Percentiles rank a stretch among this genome's conserved stretches.
phyloP scores from a whole-genome alignment of 2,329 filamentous ascomycete species.

The Fonsecaea erecta region DNA sequence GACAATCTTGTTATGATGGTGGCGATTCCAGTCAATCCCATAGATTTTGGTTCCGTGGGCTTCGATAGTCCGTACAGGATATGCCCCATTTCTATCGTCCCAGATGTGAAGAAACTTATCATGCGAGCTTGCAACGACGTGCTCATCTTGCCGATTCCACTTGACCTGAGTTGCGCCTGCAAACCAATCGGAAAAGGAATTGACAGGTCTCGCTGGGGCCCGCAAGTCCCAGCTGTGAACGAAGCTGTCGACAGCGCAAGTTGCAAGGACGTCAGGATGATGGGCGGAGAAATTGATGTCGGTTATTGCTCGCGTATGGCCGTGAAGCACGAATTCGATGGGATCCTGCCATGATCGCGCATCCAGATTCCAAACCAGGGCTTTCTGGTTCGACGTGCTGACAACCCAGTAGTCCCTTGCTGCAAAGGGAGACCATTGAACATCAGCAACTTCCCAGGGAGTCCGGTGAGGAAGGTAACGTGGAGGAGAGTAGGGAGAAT shows the following conservation, averaged over 20 bases:
- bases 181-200: constrained; percentile 90
- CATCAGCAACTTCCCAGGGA: constrained; percentile 93
- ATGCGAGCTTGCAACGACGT: constrained; percentile 87
- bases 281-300: constrained; percentile 96
- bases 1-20: constrained; percentile 70
- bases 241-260: constrained; percentile 90
- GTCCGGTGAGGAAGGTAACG: constrained; percentile 83
- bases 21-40: constrained; percentile 91
- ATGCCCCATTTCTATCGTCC: constrained; percentile 80
- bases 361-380: constrained; percentile 89
- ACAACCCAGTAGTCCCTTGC: constrained; percentile 89
- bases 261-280: constrained; percentile 85
- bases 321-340: constrained; percentile 86
- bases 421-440: constrained; percentile 95
- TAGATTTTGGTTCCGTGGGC: constrained; percentile 94
- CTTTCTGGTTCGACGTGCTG: constrained; percentile 92
- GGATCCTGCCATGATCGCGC: constrained; percentile 72
- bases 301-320: constrained; percentile 85
- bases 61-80: constrained; percentile 79
- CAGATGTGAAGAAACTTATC: constrained; percentile 86
- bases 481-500: constrained; percentile 84
- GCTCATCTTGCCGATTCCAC: constrained; percentile 85
- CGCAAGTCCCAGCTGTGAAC: constrained; percentile 92
- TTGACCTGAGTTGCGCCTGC: constrained; percentile 94
- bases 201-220: constrained; percentile 70